Conservation (phyloP, 306 rosid species). For the Cucurbita maxima region DNA sequence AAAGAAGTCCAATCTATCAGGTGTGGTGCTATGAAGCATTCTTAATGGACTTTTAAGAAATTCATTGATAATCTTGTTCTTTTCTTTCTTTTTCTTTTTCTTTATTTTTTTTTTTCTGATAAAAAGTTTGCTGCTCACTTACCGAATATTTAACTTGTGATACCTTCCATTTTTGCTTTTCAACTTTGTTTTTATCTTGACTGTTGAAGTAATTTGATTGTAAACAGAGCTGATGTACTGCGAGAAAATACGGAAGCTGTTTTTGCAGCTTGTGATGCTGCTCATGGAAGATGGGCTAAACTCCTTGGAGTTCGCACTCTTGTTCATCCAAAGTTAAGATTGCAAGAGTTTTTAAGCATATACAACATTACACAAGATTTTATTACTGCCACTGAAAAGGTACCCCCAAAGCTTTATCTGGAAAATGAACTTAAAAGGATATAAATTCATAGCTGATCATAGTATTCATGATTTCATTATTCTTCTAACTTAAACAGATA, state of each 20-base stretch:
- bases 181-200: slow-evolving; percentile 7
- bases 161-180: slow-evolving; percentile 8
- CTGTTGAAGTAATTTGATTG: slow-evolving; percentile 50
- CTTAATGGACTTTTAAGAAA: neutral
- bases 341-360: slow-evolving; percentile 80
- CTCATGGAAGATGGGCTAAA: slow-evolving; percentile 99
- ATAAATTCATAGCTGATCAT: slow-evolving; percentile 1
- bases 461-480: slow-evolving; percentile 15
- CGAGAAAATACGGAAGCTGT: slow-evolving; percentile 99
- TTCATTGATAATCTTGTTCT: neutral
- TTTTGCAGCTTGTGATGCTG: slow-evolving; percentile 99
- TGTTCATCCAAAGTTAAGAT: slow-evolving; percentile 88
- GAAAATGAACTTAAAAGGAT: slow-evolving; percentile 3
- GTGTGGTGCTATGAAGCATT: neutral
- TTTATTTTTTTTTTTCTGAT: neutral
- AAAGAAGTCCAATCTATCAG: neutral
- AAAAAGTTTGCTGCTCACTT: neutral
- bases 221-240: slow-evolving; percentile 93
- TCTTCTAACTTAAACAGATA: slow-evolving; percentile 40
- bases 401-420: slow-evolving; percentile 13
- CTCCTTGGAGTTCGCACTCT: slow-evolving; percentile 93
- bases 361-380: slow-evolving; percentile 83
- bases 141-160: neutral
- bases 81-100: neutral
- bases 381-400: slow-evolving; percentile 85